Evolutionary conservation across 805 yeast genomes (phyloP), one percentile per base, ranked within the genome.

Genomic region (Cyberlindnera amylophila): DNA sequence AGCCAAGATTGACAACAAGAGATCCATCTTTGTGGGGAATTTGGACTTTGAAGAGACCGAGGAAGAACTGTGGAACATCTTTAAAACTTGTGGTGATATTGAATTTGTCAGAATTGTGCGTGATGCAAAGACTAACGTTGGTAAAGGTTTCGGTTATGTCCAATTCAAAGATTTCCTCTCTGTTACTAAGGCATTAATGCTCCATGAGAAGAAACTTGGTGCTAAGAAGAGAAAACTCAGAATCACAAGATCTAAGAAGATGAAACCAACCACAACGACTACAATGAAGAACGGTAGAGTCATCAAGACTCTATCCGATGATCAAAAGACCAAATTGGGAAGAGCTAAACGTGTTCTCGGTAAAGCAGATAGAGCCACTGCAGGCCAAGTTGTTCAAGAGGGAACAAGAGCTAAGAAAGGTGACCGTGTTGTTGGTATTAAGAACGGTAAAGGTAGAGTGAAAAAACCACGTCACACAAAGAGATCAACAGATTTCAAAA

Each of bases 141-240:
- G 99, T 50, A 93, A 93, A 67, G 99, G 99, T 6, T 90, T 93
- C 67, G 99, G 96, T 6, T 86, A 90, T 61, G 89, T 93, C 28
- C 98, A 91, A 64, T 93, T 90, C 69, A 75, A 72, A 47, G 91
- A 86, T 55, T 64, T 77, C 41, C 65, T 82, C 42, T 71, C 81
- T 32, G 96, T 93, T 9, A 80, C 81, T 49, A 85, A 86, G 59
- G 97, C 96, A 1, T 64, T 93, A 41, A 65, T 88, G 45, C 67
- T 87, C 47, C 77, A 90, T 62, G 91, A 79, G 35, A 81, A 86
- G 66, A 77, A 80, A 45, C 62, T 78, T 51, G 65, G 68, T 27
- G 65, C 63, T 30, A 66, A 55, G 50, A 55, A 55, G 45, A 70
- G 98, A 51, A 78, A 79, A 51, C 71, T 93, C 53, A 79, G 99